Percentiles rank a stretch among this genome's conserved stretches.
phyloP scores from a whole-genome alignment of 192 early-diverging fungal genomes.

The Podila clonocystis region DNA sequence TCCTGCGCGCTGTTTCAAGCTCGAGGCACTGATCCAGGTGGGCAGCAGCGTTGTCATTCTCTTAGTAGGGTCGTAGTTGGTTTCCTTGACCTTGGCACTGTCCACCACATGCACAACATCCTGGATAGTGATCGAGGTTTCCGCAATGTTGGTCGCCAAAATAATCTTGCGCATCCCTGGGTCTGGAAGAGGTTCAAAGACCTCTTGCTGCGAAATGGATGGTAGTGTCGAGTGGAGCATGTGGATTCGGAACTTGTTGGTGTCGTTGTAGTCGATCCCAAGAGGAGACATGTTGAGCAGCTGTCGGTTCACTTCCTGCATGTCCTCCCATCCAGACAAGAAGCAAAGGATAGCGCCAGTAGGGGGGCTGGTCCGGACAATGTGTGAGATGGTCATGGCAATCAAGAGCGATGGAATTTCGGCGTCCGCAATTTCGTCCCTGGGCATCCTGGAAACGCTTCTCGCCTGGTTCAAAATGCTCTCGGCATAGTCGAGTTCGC shows the following conservation, averaged over 20 bases:
- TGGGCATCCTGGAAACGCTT: slow-evolving; percentile 42
- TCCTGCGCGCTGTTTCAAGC: slow-evolving; percentile 65
- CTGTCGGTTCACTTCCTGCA: slow-evolving; percentile 58
- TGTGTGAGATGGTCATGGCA: slow-evolving; percentile 52
- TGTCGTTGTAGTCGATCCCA: slow-evolving; percentile 57
- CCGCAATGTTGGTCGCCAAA: slow-evolving; percentile 77
- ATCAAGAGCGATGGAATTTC: slow-evolving; percentile 54
- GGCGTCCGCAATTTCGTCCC: slow-evolving; percentile 52
- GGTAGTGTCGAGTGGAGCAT: slow-evolving; percentile 73
- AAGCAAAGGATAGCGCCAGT: slow-evolving; percentile 81
- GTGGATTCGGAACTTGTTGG: slow-evolving; percentile 55
- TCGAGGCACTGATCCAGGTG: slow-evolving; percentile 66
- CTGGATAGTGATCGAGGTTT: slow-evolving; percentile 80
- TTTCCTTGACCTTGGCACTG: slow-evolving; percentile 73
- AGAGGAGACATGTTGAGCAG: slow-evolving; percentile 56
- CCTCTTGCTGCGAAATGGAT: slow-evolving; percentile 66
- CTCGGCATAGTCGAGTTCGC: slow-evolving; percentile 37
- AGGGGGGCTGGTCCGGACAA: slow-evolving; percentile 45
- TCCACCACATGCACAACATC: slow-evolving; percentile 80
- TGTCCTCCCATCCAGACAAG: slow-evolving; percentile 74
- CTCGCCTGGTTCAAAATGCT: slow-evolving; percentile 53
- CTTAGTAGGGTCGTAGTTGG: slow-evolving; percentile 55
- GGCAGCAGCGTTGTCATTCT: slow-evolving; percentile 52
- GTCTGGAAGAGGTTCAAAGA: slow-evolving; percentile 62
- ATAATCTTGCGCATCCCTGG: slow-evolving; percentile 70